Evolutionary conservation across 148 eudicot genomes (phyloP), one percentile per base, ranked within the genome.

Genomic region (Chenopodium formosanum): DNA sequence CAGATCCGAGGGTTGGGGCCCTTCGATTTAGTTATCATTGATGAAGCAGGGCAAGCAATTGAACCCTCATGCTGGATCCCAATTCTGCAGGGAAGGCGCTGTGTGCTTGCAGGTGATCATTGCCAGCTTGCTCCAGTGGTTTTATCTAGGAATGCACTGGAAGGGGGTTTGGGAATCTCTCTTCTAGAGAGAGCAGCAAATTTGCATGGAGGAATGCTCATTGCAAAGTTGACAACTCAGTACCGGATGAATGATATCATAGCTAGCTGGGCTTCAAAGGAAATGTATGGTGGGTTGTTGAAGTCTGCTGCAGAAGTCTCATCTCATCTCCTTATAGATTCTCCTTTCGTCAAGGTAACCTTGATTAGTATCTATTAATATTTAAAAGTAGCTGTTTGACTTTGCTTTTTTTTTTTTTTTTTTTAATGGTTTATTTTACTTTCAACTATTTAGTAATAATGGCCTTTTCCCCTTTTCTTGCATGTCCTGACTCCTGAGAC

Each of bases 1-100:
- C 87, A 89, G 77, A 86, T 94, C 75, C 88, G 97, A 80, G 88
- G 82, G 75, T 78, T 92, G 80, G 89, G 85, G 63, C 84, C 91
- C n/a, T 94, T 94, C 80, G 97, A 94, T 85, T 88, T 94, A 80
- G 95, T 92, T 70, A 84, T 92, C 82, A 88, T 94, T 76, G 97
- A 94, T 88, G 97, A 94, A 91, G 97, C 94, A 1, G 97, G 85
- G 73, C 97, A 92, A 84, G 97, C 97, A 58, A 94, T 92, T 76
- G 97, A 94, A 83, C 97, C 97, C 71, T 89, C 97, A 63, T 89
- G 91, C 79, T 94, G 97, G 97, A 94, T 94, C 31, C 90, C 97
- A 47, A 89, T 94, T 75, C 84, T 94, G 82, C 91, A 84, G 74
- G 97, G 94, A 25, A 92, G 83, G 86, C 89, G 97, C 66, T 91